Evolutionary conservation across 306 rosid species (phyloP), one percentile per base, ranked within the genome.

Genomic region (Astragalus glycyphyllos): DNA sequence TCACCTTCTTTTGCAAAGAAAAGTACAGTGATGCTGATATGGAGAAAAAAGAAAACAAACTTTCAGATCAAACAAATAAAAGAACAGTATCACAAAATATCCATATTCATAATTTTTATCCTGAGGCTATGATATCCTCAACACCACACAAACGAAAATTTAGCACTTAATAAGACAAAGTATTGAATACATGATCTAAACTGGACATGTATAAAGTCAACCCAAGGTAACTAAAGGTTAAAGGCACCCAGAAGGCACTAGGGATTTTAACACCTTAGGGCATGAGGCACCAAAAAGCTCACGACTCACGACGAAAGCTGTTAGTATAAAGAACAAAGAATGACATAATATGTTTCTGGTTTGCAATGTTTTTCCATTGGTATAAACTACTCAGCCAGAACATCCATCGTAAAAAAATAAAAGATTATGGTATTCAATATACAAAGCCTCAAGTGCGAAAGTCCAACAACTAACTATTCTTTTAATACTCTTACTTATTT

Each of bases 1-100:
- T 84, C 93, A 1, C 89, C 92, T 82, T 95, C 99, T 85, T 95
- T 95, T 6, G 97, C 96, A 54, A 95, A 91, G 92, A 95, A 95
- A 58, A 86, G 67, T 42, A 95, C 53, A 4, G 87, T 82, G 76
- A 95, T 82, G 88, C 99, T 95, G 89, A 86, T 70, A 76, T 58
- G 64, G 51, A 84, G 76, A 77, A 11, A 51, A 59, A 75, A 73
- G 64, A 65, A 42, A 70, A 73, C 48, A 49, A 71, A 68, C 10
- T 26, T 80, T 5, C n/a, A 75, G 83, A 26, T 69, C 58, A 73
- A 44, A 64, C 13, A 68, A 75, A 76, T 32, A 34, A 31, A 71
- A 65, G 16, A 58, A 45, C 38, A 26, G 60, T 23, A 61, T 10
- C 11, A 23, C 56, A 59, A 56, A 47, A 77, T n/a, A 11, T 29